A percentile compares a stretch with the other conserved stretches of the same genome.
These are phyloP conservation scores for Biscogniauxia mediterranea DNA, from an alignment of 2,329 filamentous ascomycete genomes.

Conservation along the genomic window DNA sequence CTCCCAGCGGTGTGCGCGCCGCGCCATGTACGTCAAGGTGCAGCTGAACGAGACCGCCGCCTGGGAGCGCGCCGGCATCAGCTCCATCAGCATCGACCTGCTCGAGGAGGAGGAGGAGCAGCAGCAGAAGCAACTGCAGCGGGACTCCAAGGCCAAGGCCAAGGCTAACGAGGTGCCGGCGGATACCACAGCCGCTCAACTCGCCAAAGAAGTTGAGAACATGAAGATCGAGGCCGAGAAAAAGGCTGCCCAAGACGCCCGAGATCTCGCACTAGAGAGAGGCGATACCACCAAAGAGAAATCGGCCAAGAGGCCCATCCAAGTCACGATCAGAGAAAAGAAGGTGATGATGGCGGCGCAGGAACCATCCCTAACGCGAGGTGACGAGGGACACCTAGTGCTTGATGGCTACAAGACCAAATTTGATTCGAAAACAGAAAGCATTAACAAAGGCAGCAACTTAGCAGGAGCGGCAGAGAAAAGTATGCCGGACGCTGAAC, in stretches of 20 bases:
- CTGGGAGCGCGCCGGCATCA: conserved; percentile 70
- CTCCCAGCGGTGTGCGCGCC: conserved; percentile 71
- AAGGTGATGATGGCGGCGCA: conserved; percentile 39
- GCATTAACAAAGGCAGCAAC: conserved; percentile 19
- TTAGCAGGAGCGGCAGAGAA: conserved; percentile 3
- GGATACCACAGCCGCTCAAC: not conserved
- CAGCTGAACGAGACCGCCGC: conserved; percentile 83
- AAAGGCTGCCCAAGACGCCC: conserved; percentile 27
- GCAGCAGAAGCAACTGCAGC: not conserved
- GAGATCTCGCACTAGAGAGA: conserved; percentile 32
- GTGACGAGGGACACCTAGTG: conserved; percentile 42
- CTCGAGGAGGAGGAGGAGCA: conserved; percentile 62
- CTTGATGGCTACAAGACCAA: conserved; percentile 52
- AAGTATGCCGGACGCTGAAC: not conserved
- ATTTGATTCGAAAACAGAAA: conserved; percentile 29
- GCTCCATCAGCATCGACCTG: conserved; percentile 57
- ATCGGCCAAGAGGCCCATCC: conserved; percentile 40
- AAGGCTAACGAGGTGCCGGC: not conserved
- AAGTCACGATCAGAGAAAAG: conserved; percentile 54
- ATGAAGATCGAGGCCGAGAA: conserved; percentile 43
- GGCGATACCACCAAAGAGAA: conserved; percentile 25
- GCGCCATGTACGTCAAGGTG: conserved; percentile 82
- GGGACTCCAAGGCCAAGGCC: not conserved
- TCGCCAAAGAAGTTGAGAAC: conserved; percentile 38
- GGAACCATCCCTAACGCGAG: conserved; percentile 36